These are phyloP conservation scores for Candida schatavii DNA, from an alignment of 805 yeast species.

Conservation along the genomic window DNA sequence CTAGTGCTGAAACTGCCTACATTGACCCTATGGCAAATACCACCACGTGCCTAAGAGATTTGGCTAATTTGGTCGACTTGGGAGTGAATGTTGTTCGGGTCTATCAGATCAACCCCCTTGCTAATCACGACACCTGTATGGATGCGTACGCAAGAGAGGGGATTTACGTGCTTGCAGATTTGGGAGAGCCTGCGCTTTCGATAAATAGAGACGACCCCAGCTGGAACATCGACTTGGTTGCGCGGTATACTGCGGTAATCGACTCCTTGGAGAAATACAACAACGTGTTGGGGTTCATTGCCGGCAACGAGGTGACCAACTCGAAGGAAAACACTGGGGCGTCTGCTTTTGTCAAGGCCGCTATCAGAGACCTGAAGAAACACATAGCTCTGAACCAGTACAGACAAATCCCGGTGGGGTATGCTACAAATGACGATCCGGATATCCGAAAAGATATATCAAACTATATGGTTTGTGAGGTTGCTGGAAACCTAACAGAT, in stretches of 20 bases:
- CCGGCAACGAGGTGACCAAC: slow-evolving; percentile 41
- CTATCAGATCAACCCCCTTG: slow-evolving; percentile 74
- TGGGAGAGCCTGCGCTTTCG: slow-evolving; percentile 34
- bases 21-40: slow-evolving; percentile 80
- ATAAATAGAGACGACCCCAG: slow-evolving; percentile 30
- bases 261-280: slow-evolving; percentile 29
- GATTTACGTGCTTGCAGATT: slow-evolving; percentile 34
- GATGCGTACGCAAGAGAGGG: slow-evolving; percentile 45
- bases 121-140: slow-evolving; percentile 79
- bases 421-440: slow-evolving; percentile 37
- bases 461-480: slow-evolving; percentile 30
- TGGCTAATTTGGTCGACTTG: slow-evolving; percentile 68
- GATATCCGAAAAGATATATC: slow-evolving; percentile 25
- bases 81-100: slow-evolving; percentile 80
- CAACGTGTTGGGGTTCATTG: slow-evolving; percentile 38
- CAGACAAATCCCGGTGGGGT: slow-evolving; percentile 40
- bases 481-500: too few species aligned
- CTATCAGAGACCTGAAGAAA: slow-evolving; percentile 30
- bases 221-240: slow-evolving; percentile 32
- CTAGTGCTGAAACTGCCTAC: slow-evolving; percentile 23
- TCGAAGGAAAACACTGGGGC: slow-evolving; percentile 23
- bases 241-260: slow-evolving; percentile 31
- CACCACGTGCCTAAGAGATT: slow-evolving; percentile 71
- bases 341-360: slow-evolving; percentile 35
- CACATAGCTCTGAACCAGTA: slow-evolving; percentile 26